Conservation (phyloP, 2,329 filamentous ascomycete species). For the Acrodontium crateriforme region DNA sequence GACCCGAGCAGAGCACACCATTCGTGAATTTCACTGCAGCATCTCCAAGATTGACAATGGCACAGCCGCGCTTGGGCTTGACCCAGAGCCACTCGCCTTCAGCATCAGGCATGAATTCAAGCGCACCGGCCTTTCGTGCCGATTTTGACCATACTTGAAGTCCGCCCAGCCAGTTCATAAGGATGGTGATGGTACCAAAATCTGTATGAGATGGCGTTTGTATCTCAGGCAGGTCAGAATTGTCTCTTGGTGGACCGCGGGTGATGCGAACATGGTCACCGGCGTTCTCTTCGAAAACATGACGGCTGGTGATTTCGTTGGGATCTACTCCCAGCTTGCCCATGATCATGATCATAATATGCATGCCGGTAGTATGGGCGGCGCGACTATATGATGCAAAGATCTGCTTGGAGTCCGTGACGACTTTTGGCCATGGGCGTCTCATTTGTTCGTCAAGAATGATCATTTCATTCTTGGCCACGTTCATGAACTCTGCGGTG, state of each 20-base stretch:
- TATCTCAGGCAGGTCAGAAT: constrained; percentile 21
- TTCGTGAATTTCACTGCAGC: constrained; percentile 33
- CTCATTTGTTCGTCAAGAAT: constrained; percentile 20
- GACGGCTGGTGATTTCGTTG: constrained; percentile 31
- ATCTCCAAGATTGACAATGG: constrained; percentile 36
- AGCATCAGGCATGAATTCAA: constrained; percentile 12
- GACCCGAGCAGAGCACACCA: constrained; percentile 27
- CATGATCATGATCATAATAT: constrained; percentile 34
- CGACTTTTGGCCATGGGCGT: constrained; percentile 14
- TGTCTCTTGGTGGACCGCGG: constrained; percentile 33
- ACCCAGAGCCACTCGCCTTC: constrained; percentile 38
- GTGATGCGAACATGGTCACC: constrained; percentile 42
- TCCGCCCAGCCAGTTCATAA: constrained; percentile 44
- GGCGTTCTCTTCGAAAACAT: constrained; percentile 28
- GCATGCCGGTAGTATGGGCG: constrained; percentile 33
- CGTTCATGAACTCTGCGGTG: constrained; percentile 44
- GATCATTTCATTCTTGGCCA: constrained; percentile 41
- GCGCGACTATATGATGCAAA: constrained; percentile 32
- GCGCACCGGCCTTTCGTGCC: constrained; percentile 17
- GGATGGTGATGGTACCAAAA: constrained; percentile 40
- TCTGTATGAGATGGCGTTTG: constrained; percentile 36
- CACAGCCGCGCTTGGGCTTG: constrained; percentile 35
- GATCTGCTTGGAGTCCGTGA: constrained; percentile 14
- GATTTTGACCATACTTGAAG: constrained; percentile 34
- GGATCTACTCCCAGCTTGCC: constrained; percentile 29